These are phyloP conservation scores for Arabidopsis arenosa DNA, from an alignment of 345 rosid species.

Conservation along the genomic window DNA sequence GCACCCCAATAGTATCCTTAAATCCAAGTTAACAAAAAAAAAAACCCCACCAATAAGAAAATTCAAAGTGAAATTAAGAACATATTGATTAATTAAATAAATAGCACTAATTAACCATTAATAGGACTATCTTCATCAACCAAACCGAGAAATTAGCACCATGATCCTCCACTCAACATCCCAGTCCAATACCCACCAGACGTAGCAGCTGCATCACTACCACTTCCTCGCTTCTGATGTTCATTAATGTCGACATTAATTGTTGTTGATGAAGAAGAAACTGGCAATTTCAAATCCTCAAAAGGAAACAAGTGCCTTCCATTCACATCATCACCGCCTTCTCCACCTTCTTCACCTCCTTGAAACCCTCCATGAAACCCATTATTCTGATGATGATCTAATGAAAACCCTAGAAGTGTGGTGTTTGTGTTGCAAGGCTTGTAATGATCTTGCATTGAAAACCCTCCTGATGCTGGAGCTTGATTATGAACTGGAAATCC, in stretches of 20 bases:
- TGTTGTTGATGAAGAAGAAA: conserved; percentile 48
- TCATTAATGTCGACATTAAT: conserved; percentile 49
- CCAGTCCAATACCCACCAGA: conserved; percentile 92
- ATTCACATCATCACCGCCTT: conserved; percentile 51
- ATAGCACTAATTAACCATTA: conserved; percentile 39
- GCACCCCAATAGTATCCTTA: conserved; percentile 40
- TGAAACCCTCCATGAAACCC: conserved; percentile 57
- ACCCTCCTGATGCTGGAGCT: conserved; percentile 62
- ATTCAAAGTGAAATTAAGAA: conserved; percentile 31
- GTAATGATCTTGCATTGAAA: conserved; percentile 74
- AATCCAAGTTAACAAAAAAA: conserved; percentile 34
- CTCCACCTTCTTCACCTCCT: conserved; percentile 33
- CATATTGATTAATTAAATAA: conserved; percentile 40
- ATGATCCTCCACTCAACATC: conserved; percentile 94
- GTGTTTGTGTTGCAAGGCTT: conserved; percentile 59
- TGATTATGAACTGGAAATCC: conserved; percentile 61
- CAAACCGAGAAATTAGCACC: conserved; percentile 57
- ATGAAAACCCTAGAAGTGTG: conserved; percentile 64
- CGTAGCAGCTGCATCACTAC: conserved; percentile 48
- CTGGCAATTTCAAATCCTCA: conserved; percentile 84
- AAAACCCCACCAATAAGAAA: conserved; percentile 31
- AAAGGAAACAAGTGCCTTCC: conserved; percentile 86
- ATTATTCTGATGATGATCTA: conserved; percentile 74
- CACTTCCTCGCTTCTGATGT: conserved; percentile 58
- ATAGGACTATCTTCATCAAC: conserved; percentile 36